These are phyloP conservation scores for Raphanus raphanistrum DNA, from an alignment of 345 rosid genomes.

Conservation along the genomic window DNA sequence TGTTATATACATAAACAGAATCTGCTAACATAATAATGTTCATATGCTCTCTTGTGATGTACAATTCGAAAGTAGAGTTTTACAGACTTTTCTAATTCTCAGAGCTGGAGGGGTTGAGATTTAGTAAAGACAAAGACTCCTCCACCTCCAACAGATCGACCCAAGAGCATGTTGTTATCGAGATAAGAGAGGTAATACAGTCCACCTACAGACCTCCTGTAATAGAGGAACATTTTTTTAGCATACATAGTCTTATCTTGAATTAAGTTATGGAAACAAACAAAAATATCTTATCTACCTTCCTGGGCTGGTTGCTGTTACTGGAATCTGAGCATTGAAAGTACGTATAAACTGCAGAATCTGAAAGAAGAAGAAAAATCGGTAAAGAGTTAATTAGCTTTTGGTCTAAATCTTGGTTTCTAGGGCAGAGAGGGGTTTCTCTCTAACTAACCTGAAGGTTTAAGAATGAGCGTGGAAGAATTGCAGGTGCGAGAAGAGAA, in stretches of 20 bases:
- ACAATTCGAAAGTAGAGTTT: too few species aligned
- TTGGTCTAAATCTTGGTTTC: neutral
- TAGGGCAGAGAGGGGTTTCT: neutral
- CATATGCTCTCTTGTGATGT: too few species aligned
- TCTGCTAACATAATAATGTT: constrained; percentile 22
- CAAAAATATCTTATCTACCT: constrained; percentile 43
- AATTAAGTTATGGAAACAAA: neutral
- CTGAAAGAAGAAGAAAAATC: constrained; percentile 42
- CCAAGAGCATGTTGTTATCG: constrained; percentile 77
- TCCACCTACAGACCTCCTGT: constrained; percentile 76
- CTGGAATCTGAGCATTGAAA: constrained; percentile 76
- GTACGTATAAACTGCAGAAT: constrained; percentile 77
- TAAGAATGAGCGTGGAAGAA: constrained; percentile 73
- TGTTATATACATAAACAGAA: constrained; percentile 29
- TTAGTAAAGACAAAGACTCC: constrained; percentile 83
- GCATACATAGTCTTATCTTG: constrained; percentile 17
- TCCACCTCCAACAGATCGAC: constrained; percentile 93
- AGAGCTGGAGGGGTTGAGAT: constrained; percentile 69
- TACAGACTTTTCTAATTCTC: constrained; percentile 8
- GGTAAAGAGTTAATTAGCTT: constrained; percentile 12
- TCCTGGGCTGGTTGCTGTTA: constrained; percentile 52
- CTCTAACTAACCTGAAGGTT: constrained; percentile 62
- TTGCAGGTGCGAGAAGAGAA: constrained; percentile 82
- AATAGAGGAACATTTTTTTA: constrained; percentile 19
- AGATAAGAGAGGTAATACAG: constrained; percentile 85